These are phyloP conservation scores for Heterotrichella gracilis DNA, from an alignment of 352 stramenopile species.

Conservation along the genomic window DNA sequence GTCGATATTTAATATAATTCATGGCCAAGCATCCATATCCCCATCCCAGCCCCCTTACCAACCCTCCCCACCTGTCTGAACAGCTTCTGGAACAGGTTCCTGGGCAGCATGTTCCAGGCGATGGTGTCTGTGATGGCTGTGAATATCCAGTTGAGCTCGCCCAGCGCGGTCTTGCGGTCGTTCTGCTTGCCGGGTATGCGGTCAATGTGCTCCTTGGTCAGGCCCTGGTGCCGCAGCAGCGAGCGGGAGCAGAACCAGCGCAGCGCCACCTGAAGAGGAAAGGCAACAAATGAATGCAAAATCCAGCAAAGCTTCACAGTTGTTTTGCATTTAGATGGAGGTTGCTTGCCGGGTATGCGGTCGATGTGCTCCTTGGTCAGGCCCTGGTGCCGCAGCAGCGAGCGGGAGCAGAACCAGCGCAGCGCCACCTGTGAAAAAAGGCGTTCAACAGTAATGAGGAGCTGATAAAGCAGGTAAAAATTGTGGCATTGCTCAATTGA, in stretches of 20 bases:
- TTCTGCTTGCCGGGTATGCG: conserved; percentile 47
- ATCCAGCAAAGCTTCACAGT: too few species aligned
- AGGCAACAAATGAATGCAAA: too few species aligned
- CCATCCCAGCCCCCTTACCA: too few species aligned
- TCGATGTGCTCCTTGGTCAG: conserved; percentile 29
- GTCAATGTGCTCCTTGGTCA: conserved; percentile 29
- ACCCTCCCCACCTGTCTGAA: too few species aligned
- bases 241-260: conserved; percentile 51
- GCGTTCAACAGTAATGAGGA: too few species aligned
- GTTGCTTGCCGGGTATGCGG: conserved; percentile 52
- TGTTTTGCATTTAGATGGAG: too few species aligned
- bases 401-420: conserved; percentile 51
- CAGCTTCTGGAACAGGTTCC: conserved; percentile 74
- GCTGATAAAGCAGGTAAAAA: too few species aligned
- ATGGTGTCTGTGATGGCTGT: conserved; percentile 99
- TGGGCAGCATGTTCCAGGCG: conserved; percentile 85
- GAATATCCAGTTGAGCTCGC: conserved; percentile 99
- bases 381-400: conserved; percentile 13
- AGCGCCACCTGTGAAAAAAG: too few species aligned
- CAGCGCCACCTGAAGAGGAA: too few species aligned
- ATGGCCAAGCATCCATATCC: too few species aligned
- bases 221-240: conserved; percentile 13
- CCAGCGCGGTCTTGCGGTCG: conserved; percentile 49
- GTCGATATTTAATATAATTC: too few species aligned
- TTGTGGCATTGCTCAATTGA: too few species aligned